phyloP scores from a whole-genome alignment of 1,284 basidiomycete species.

The Puccinia horiana region DNA sequence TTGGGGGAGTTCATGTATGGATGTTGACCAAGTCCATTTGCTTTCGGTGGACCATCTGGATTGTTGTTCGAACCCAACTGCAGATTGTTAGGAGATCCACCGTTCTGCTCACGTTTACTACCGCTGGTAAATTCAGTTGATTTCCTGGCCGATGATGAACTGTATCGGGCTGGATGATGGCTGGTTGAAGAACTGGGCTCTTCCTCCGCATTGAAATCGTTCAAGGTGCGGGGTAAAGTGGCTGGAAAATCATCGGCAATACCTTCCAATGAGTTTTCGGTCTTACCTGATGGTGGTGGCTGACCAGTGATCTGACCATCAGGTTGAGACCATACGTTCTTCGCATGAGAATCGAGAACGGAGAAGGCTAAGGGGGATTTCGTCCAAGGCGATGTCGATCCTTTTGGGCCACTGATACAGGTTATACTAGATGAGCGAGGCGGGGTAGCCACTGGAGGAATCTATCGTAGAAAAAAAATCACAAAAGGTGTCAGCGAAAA shows the following conservation, averaged over 20 bases:
- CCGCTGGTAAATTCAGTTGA: neutral
- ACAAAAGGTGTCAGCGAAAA: neutral
- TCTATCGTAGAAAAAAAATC: slow-evolving; percentile 2
- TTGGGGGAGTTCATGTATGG: slow-evolving; percentile 11
- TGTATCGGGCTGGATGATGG: slow-evolving; percentile 1
- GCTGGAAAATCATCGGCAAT: slow-evolving; percentile 48
- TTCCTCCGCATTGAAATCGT: slow-evolving; percentile 48
- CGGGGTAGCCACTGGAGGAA: slow-evolving; percentile 34
- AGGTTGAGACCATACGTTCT: slow-evolving; percentile 49
- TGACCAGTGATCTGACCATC: slow-evolving; percentile 46
- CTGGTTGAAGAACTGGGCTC: slow-evolving; percentile 22
- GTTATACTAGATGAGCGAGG: slow-evolving; percentile 38
- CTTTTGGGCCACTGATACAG: slow-evolving; percentile 29
- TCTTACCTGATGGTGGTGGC: slow-evolving; percentile 34
- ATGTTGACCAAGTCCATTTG: slow-evolving; percentile 24
- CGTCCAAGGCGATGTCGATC: slow-evolving; percentile 44
- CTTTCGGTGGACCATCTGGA: slow-evolving; percentile 28
- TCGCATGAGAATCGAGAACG: slow-evolving; percentile 43
- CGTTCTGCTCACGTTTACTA: neutral
- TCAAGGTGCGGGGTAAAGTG: slow-evolving; percentile 47
- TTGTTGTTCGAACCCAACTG: slow-evolving; percentile 11
- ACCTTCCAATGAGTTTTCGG: slow-evolving; percentile 46
- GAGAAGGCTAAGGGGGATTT: slow-evolving; percentile 47
- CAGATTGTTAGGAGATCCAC: neutral
- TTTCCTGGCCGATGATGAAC: slow-evolving; percentile 4